Evolutionary conservation across 768 basidiomycete species (phyloP).

Genomic region (Boletus rubescentipes): DNA sequence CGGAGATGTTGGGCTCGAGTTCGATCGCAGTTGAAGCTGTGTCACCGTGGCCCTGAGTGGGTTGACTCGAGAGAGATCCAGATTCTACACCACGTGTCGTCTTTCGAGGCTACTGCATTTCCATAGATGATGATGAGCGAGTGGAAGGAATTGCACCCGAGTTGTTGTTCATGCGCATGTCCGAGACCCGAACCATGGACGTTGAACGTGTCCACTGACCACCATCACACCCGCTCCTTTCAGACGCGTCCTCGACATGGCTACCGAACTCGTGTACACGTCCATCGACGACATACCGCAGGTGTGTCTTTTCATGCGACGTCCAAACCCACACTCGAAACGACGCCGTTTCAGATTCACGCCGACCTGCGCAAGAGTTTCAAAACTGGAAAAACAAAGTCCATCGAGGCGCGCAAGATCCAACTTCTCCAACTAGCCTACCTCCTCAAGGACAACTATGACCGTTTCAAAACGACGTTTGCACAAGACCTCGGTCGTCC

Average conservation of each 20-base stretch:
- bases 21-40: background rate
- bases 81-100: too few species aligned
- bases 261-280: constrained; percentile 42
- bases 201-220: too few species aligned
- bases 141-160: too few species aligned
- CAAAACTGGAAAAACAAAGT: constrained; percentile 59
- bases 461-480: constrained; percentile 59
- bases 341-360: constrained; percentile 46
- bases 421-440: constrained; percentile 77
- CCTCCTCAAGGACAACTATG: constrained; percentile 68
- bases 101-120: too few species aligned
- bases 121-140: too few species aligned
- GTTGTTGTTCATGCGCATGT: too few species aligned
- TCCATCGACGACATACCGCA: constrained; percentile 53
- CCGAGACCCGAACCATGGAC: too few species aligned
- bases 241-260: constrained; percentile 18
- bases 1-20: background rate
- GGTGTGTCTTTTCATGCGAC: constrained; percentile 30
- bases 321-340: background rate
- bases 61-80: too few species aligned
- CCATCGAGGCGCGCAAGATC: constrained; percentile 68
- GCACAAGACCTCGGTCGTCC: constrained; percentile 64
- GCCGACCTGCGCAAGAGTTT: constrained; percentile 57
- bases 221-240: too few species aligned
- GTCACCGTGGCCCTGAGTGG: background rate